Conservation (phyloP, 1,284 basidiomycete genomes). For the Earliella scabrosa region DNA sequence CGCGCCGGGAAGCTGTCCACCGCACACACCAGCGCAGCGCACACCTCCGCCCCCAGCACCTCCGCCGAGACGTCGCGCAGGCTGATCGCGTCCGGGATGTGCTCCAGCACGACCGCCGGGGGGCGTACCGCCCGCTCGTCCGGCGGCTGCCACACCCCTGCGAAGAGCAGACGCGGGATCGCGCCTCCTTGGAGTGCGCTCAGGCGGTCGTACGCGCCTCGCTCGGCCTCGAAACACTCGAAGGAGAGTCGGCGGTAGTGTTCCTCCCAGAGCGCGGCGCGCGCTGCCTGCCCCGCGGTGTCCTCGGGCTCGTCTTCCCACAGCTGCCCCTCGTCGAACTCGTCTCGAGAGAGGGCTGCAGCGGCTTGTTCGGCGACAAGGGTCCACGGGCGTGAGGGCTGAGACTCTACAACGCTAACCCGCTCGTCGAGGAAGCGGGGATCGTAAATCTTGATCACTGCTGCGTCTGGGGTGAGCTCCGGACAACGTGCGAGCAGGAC, state of each 20-base stretch:
- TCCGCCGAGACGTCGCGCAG: background rate
- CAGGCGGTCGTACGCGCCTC: constrained; percentile 2
- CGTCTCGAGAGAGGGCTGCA: background rate
- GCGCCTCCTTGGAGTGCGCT: constrained; percentile 4
- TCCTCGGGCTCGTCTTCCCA: background rate
- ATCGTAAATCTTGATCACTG: constrained; percentile 17
- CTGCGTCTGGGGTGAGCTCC: background rate
- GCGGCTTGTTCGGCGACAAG: constrained; percentile 1
- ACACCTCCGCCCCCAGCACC: background rate
- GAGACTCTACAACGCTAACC: background rate
- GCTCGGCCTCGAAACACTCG: background rate
- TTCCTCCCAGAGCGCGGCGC: constrained; percentile 2
- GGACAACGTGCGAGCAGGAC: background rate
- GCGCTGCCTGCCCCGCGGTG: background rate
- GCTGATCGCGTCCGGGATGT: constrained; percentile 11
- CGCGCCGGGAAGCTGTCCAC: background rate
- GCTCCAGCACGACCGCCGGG: constrained; percentile 8
- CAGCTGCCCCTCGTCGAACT: background rate
- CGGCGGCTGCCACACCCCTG: background rate
- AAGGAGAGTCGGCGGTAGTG: background rate
- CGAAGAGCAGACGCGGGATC: constrained; percentile 5
- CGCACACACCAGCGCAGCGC: background rate
- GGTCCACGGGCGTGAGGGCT: constrained; percentile 3
- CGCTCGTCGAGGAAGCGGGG: constrained; percentile 9
- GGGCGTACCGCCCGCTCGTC: constrained; percentile 7